phyloP scores from a whole-genome alignment of 2,329 filamentous ascomycete genomes.

The Xylariaceae sp. region DNA sequence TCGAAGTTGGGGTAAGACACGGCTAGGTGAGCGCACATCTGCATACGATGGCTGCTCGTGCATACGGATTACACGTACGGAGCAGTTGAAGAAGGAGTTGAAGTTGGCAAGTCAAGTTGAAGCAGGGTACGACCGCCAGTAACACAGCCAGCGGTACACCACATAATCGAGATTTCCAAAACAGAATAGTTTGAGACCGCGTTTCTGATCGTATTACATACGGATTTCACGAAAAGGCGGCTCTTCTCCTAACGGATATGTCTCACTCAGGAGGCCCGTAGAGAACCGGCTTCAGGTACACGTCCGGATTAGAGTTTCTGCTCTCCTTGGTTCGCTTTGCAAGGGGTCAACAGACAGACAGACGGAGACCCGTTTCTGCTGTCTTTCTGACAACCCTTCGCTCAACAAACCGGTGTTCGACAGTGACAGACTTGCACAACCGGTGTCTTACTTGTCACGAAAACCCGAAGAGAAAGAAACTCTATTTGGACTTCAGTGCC shows the following conservation, averaged over 20 bases:
- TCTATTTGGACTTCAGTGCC: slow-evolving; percentile 16
- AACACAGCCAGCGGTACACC: no score
- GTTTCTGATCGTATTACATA: not conserved
- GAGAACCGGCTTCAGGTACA: slow-evolving; percentile 7
- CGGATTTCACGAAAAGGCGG: not conserved
- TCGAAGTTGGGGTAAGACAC: slow-evolving; percentile 1
- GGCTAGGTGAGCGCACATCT: not conserved
- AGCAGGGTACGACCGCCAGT: no score
- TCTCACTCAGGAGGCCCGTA: slow-evolving; percentile 9
- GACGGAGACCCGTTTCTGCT: not conserved
- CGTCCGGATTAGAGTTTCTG: slow-evolving; percentile 11
- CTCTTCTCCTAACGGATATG: slow-evolving; percentile 1
- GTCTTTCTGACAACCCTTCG: not conserved
- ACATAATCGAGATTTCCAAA: not conserved
- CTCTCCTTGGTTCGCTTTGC: slow-evolving; percentile 10
- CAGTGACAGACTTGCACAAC: slow-evolving; percentile 3
- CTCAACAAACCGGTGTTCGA: no score
- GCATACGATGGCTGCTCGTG: not conserved
- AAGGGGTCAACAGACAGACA: slow-evolving; percentile 11
- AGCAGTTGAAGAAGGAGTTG: not conserved
- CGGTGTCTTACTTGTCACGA: not conserved
- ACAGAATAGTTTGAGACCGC: not conserved
- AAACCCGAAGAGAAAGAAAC: not conserved
- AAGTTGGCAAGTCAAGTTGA: not conserved
- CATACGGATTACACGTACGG: not conserved